Conservation (phyloP, 1,284 basidiomycete species). For the Phylloboletellus chloephorus region DNA sequence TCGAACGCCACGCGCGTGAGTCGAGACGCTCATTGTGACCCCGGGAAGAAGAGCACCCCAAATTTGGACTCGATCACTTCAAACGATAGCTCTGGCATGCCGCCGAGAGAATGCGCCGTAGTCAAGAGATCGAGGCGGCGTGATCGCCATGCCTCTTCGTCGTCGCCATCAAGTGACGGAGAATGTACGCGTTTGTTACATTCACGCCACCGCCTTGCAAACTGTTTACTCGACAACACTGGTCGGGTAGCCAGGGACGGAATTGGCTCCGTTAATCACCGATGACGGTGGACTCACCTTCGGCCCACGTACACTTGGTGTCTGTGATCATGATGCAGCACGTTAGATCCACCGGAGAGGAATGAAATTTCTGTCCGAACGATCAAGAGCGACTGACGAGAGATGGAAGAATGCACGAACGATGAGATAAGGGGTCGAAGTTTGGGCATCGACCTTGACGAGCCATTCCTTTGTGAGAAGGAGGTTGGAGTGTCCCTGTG, state of each 20-base stretch:
- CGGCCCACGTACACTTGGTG: slow-evolving; percentile 68
- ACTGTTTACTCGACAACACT: slow-evolving; percentile 56
- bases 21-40: not conserved
- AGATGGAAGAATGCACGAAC: slow-evolving; percentile 40
- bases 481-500: no score
- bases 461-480: slow-evolving; percentile 69
- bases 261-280: slow-evolving; percentile 19
- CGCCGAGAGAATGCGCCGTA: slow-evolving; percentile 53
- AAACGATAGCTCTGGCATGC: slow-evolving; percentile 52
- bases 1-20: slow-evolving; percentile 15
- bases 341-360: slow-evolving; percentile 47
- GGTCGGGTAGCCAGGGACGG: slow-evolving; percentile 10
- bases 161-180: slow-evolving; percentile 34
- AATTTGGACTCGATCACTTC: slow-evolving; percentile 51
- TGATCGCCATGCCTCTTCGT: slow-evolving; percentile 53
- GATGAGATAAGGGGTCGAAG: slow-evolving; percentile 62
- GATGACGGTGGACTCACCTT: slow-evolving; percentile 44
- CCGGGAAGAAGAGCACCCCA: slow-evolving; percentile 39
- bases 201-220: slow-evolving; percentile 62
- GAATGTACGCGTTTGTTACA: slow-evolving; percentile 41
- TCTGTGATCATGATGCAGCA: slow-evolving; percentile 66
- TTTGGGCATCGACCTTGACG: slow-evolving; percentile 52
- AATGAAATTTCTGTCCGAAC: slow-evolving; percentile 51
- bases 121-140: slow-evolving; percentile 48
- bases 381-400: slow-evolving; percentile 8